Base-by-base conservation (phyloP, 2,329 filamentous ascomycete genomes). In the Cylindrodendrum hubeiense region DNA sequence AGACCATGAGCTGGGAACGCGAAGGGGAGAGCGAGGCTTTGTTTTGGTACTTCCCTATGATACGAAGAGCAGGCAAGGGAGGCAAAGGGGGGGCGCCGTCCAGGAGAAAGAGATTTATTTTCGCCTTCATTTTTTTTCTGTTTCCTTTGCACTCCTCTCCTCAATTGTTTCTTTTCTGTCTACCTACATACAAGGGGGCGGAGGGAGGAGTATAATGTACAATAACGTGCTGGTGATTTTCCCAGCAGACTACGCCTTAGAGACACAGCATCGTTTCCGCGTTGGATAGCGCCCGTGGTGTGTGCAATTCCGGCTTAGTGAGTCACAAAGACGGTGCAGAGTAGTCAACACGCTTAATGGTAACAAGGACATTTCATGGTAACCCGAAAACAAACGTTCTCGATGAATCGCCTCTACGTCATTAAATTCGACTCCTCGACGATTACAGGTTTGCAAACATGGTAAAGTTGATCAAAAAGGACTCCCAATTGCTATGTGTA, bases 51-150 rank as follows among this genome's bases (percentile, higher is more conserved):
- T 43, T 43, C 7, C 28, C 17, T 46, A 43, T 56, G 26, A 22
- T 34, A 15, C 33, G 52, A 34, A 19, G 34, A 51, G 54, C 33
- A 58, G 33, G 54, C 65, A 33, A 39, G 44, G 53, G n/a, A 39
- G 37, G 37, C 37, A 39, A n/a, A 5, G 37, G 15, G 33, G 37
- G 37, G 37, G 15, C 2, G 37, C 15, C 34, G 34, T 17, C 34
- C 34, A 37, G 15, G 34, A 7, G 34, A 37, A 37, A 37, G 15
- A 17, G 15, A 37, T 15, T 37, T 37, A 2, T n/a, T 19, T 9
- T 59, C 55, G 30, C 21, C 22, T 54, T 57, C 52, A 63, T 44
- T 46, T 44, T 50, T 15, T 37, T 41, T 50, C 58, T 47, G 55
- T 67, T 61, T 49, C 28, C 67, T 51, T 12, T n/a, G n/a, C 17